Evolutionary conservation across 768 basidiomycete species (phyloP).

Genomic region (Russula ochroleuca): DNA sequence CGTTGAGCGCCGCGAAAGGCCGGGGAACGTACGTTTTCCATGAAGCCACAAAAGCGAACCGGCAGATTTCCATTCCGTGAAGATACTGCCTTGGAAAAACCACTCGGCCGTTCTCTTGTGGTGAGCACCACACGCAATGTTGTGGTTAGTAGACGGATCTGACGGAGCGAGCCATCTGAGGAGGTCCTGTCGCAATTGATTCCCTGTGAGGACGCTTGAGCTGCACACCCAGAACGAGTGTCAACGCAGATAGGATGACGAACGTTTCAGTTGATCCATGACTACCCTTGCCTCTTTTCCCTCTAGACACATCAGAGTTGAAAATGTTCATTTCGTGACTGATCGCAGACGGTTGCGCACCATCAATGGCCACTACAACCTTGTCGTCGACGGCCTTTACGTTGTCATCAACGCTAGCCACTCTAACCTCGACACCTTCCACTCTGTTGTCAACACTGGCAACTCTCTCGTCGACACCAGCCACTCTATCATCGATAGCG

Average conservation of each 20-base stretch:
- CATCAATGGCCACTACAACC: neutral
- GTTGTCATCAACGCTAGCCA: neutral
- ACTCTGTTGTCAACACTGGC: too few relatives aligned
- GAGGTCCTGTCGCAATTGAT: neutral
- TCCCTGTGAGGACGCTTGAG: neutral
- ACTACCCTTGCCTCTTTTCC: neutral
- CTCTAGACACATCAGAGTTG: neutral
- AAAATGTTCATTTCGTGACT: neutral
- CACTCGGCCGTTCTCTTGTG: neutral
- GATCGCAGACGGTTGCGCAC: neutral
- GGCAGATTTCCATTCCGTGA: neutral
- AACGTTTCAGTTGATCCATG: neutral
- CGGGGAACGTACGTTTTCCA: neutral
- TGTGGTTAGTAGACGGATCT: neutral
- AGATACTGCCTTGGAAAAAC: neutral
- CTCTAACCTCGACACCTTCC: neutral
- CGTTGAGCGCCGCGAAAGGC: neutral
- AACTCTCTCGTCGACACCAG: too few relatives aligned
- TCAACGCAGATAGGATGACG: neutral
- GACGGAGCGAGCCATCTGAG: neutral
- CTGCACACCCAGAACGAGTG: too few relatives aligned
- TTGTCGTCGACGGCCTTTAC: neutral
- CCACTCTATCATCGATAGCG: neutral
- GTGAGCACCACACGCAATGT: neutral
- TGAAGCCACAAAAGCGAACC: constrained; percentile 2